Conservation (phyloP, 108 stramenopile genomes). For the Pseudonitzschia multiseries region DNA sequence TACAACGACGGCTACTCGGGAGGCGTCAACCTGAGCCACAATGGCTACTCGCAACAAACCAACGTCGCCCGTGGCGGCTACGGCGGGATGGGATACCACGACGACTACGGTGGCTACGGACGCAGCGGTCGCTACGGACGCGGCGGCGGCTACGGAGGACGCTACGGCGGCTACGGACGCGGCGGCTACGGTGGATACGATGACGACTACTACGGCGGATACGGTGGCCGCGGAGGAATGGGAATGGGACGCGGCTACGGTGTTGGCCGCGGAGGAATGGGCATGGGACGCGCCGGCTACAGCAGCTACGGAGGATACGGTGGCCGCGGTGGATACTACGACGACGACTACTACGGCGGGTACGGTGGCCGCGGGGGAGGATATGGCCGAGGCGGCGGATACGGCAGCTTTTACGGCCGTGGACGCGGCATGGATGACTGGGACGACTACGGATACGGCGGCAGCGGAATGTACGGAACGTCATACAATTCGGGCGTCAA, state of each 20-base stretch:
- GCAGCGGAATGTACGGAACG: constrained; percentile 1
- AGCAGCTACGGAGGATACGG: constrained; percentile 10
- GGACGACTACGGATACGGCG: background rate
- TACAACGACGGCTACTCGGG: constrained; percentile 24
- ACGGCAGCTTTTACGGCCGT: background rate
- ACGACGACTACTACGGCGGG: background rate
- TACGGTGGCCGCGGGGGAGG: constrained; percentile 2
- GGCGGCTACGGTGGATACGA: constrained; percentile 8
- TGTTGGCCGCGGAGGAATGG: too few species aligned
- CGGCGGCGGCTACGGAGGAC: background rate
- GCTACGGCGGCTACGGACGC: background rate
- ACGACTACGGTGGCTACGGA: constrained; percentile 17
- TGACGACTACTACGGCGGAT: background rate
- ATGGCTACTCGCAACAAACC: constrained; percentile 13
- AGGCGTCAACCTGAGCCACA: constrained; percentile 16
- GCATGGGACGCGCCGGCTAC: background rate
- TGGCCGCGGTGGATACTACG: background rate
- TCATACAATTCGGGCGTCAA: constrained; percentile 6
- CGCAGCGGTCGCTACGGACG: background rate
- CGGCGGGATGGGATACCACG: constrained; percentile 1
- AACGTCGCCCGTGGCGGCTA: constrained; percentile 12
- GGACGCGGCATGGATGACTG: background rate
- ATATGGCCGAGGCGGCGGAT: constrained; percentile 4
- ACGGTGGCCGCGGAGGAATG: background rate
- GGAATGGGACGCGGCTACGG: background rate